Conservation (phyloP, 2,329 filamentous ascomycete genomes). For the Trichophaea hybrida region DNA sequence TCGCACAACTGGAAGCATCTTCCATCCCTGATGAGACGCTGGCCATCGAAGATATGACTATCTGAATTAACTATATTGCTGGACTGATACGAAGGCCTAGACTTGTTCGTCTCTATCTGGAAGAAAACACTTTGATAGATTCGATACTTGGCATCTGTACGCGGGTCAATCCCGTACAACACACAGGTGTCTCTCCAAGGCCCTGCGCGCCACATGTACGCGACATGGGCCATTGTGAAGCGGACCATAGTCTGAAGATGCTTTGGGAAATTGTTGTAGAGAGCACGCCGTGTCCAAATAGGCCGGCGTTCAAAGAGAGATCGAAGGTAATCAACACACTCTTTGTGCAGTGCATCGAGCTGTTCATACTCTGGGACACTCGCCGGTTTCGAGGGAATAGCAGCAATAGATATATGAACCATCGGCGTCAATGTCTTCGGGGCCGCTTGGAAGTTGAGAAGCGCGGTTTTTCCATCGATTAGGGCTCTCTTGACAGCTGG, state of each 20-base stretch:
- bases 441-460: constrained; percentile 43
- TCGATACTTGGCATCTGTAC: constrained; percentile 59
- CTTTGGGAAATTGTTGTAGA: constrained; percentile 58
- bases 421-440: constrained; percentile 46
- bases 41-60: constrained; percentile 72
- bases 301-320: constrained; percentile 58
- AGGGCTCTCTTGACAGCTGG: constrained; percentile 53
- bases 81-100: constrained; percentile 2
- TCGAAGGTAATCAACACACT: constrained; percentile 38
- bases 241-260: constrained; percentile 40
- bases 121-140: constrained; percentile 84
- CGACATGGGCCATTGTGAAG: constrained; percentile 65
- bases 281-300: constrained; percentile 70
- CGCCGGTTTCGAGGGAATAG: constrained; percentile 47
- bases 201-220: constrained; percentile 83
- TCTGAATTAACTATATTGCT: constrained; percentile 10
- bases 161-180: constrained; percentile 72
- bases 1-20: constrained; percentile 94
- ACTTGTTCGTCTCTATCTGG: constrained; percentile 45
- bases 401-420: constrained; percentile 46
- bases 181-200: constrained; percentile 85
- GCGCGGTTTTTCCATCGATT: constrained; percentile 45
- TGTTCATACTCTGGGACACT: constrained; percentile 39
- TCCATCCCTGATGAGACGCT: constrained; percentile 58
- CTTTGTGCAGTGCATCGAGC: constrained; percentile 30